Percentiles rank a stretch among this genome's conserved stretches.
These are phyloP conservation scores for Auriscalpium vulgare DNA, from an alignment of 768 basidiomycete genomes.

Conservation along the genomic window DNA sequence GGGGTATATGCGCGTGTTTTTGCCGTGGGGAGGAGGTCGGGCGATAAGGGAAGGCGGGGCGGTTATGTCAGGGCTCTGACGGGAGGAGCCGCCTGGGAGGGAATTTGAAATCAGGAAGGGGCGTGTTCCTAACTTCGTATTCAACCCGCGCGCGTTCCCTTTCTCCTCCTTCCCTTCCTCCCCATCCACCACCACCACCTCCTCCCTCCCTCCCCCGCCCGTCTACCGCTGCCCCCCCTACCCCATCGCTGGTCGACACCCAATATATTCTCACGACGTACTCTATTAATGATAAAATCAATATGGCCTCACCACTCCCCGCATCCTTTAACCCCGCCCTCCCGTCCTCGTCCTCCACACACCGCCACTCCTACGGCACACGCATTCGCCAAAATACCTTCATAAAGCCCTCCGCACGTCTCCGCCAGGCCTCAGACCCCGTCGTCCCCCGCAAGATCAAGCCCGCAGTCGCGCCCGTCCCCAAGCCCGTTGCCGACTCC, in stretches of 20 bases:
- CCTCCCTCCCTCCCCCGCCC: slow-evolving; percentile 22
- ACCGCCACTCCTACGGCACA: slow-evolving; percentile 42
- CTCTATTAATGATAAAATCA: slow-evolving; percentile 23
- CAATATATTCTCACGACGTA: slow-evolving; percentile 7
- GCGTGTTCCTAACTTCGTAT: slow-evolving; percentile 10
- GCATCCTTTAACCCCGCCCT: slow-evolving; percentile 12
- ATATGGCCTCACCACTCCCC: slow-evolving; percentile 19
- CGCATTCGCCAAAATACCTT: slow-evolving; percentile 44
- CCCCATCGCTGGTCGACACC: slow-evolving; percentile 26
- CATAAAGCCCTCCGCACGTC: slow-evolving; percentile 45
- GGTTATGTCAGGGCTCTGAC: neutral
- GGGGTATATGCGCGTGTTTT: neutral
- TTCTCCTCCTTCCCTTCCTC: slow-evolving; percentile 15
- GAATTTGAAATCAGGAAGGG: neutral
- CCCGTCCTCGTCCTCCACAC: slow-evolving; percentile 20
- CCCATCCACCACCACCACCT: slow-evolving; percentile 23
- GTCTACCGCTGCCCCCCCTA: slow-evolving; percentile 10
- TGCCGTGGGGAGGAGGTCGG: neutral
- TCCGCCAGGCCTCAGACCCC: slow-evolving; percentile 36
- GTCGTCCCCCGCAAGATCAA: slow-evolving; percentile 20
- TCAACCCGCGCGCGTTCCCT: slow-evolving; percentile 3
- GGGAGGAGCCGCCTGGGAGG: neutral
- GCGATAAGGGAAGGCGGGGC: neutral
- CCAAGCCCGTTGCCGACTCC: slow-evolving; percentile 13
- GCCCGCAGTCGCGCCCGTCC: slow-evolving; percentile 25